These are phyloP conservation scores for Cladophialophora immunda DNA, from an alignment of 2,329 filamentous ascomycete genomes.

Conservation along the genomic window DNA sequence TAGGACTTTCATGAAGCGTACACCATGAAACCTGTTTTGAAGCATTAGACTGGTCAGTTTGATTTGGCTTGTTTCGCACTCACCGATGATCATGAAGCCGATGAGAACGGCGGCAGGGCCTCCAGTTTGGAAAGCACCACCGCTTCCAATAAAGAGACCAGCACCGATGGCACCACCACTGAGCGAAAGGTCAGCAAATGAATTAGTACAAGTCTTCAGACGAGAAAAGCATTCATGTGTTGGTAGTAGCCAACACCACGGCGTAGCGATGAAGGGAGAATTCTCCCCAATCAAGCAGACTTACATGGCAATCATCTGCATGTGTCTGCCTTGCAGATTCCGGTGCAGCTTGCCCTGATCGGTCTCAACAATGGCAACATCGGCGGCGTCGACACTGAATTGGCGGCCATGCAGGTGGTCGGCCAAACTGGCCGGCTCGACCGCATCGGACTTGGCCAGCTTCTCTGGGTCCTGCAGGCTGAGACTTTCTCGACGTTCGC, in stretches of 20 bases:
- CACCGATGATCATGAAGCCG: slow-evolving; percentile 78
- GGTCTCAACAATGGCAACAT: slow-evolving; percentile 13
- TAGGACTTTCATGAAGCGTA: slow-evolving; percentile 43
- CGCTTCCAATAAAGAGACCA: slow-evolving; percentile 53
- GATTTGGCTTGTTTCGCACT: slow-evolving; percentile 16
- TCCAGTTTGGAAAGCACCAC: slow-evolving; percentile 47
- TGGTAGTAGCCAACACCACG: background rate
- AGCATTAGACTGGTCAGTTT: slow-evolving; percentile 35
- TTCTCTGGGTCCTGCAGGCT: slow-evolving; percentile 11
- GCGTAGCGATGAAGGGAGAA: background rate
- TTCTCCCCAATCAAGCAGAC: background rate
- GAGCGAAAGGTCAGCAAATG: background rate
- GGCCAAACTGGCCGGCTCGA: slow-evolving; percentile 15
- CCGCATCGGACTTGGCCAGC: background rate
- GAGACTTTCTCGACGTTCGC: slow-evolving; percentile 12
- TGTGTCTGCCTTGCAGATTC: slow-evolving; percentile 31
- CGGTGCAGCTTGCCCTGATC: slow-evolving; percentile 30
- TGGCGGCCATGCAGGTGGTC: slow-evolving; percentile 28
- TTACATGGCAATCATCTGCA: slow-evolving; percentile 52
- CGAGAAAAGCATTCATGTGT: background rate
- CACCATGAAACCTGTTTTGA: slow-evolving; percentile 55
- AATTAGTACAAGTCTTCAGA: background rate
- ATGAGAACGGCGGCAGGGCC: slow-evolving; percentile 69
- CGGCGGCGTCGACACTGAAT: slow-evolving; percentile 25
- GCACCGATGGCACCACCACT: slow-evolving; percentile 45